These are phyloP conservation scores for Dipodascopsis tothii DNA, from an alignment of 805 yeast genomes.

Conservation along the genomic window DNA sequence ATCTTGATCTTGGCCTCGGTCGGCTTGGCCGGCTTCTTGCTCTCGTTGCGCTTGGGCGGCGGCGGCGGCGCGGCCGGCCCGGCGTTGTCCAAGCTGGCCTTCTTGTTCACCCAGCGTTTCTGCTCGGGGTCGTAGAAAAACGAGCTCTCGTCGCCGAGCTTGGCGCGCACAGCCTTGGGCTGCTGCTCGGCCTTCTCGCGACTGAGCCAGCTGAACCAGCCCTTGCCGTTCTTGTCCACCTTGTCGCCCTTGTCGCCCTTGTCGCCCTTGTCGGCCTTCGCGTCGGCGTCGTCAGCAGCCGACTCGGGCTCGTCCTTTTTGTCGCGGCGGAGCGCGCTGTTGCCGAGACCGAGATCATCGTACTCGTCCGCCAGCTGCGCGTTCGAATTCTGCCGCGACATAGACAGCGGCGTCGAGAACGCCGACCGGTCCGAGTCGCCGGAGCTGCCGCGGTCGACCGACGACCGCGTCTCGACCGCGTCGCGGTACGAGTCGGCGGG, in stretches of 20 bases:
- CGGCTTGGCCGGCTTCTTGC: no score
- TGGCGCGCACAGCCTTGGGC: constrained; percentile 74
- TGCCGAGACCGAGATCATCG: constrained; percentile 25
- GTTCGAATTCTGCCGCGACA: no score
- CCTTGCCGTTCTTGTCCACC: constrained; percentile 28
- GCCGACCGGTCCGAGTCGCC: not conserved
- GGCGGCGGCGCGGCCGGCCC: constrained; percentile 66
- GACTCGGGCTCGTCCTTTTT: constrained; percentile 1
- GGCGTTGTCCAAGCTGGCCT: constrained; percentile 50
- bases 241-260: constrained; percentile 27
- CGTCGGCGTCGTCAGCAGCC: constrained; percentile 22
- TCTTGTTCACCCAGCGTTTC: constrained; percentile 78
- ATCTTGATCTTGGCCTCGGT: no score
- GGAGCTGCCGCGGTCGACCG: not conserved
- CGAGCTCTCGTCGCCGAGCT: constrained; percentile 68
- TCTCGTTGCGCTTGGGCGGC: constrained; percentile 46
- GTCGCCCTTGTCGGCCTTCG: constrained; percentile 12
- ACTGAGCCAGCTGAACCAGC: constrained; percentile 56
- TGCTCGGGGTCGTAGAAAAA: constrained; percentile 76
- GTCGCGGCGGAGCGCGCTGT: constrained; percentile 8
- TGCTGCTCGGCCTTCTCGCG: constrained; percentile 38
- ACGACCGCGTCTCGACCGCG: no score
- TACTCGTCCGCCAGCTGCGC: constrained; percentile 4
- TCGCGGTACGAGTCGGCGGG: no score
- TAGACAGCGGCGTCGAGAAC: no score